Conservation (phyloP, 75 land plant genomes). For the Azolla pinnata region DNA sequence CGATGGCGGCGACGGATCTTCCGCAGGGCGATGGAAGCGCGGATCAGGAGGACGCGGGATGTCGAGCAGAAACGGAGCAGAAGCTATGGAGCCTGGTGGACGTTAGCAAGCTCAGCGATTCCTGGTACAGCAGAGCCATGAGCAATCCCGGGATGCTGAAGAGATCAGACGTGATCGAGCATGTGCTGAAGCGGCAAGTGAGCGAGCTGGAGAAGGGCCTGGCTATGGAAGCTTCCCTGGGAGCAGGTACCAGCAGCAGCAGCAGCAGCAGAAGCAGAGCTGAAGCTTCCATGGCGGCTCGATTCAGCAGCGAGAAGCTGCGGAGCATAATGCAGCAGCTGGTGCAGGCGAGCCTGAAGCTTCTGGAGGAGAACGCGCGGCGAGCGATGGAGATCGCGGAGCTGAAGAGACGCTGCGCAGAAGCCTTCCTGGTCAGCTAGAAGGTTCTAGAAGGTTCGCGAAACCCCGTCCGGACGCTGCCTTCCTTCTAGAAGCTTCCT, state of each 20-base stretch:
- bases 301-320: conserved; percentile 23
- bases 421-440: no score
- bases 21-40: no score
- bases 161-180: conserved; percentile 38
- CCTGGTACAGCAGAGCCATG: conserved; percentile 26
- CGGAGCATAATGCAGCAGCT: conserved; percentile 41
- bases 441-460: no score
- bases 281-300: no score
- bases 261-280: no score
- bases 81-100: conserved; percentile 37
- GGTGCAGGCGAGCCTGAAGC: conserved; percentile 37
- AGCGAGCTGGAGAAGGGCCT: conserved; percentile 27
- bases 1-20: no score
- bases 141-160: conserved; percentile 26
- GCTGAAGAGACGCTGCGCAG: no score
- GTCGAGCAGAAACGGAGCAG: conserved; percentile 13
- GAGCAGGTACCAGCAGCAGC: no score
- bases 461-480: no score
- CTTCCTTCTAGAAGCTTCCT: no score
- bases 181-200: conserved; percentile 29
- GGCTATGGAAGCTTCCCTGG: conserved; percentile 33
- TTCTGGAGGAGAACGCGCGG: conserved; percentile 40
- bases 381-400: conserved; percentile 37
- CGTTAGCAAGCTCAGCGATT: conserved; percentile 21
- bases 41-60: no score